These are phyloP conservation scores for Rhinocladiella mackenziei DNA, from an alignment of 2,329 filamentous ascomycete species.

Conservation along the genomic window DNA sequence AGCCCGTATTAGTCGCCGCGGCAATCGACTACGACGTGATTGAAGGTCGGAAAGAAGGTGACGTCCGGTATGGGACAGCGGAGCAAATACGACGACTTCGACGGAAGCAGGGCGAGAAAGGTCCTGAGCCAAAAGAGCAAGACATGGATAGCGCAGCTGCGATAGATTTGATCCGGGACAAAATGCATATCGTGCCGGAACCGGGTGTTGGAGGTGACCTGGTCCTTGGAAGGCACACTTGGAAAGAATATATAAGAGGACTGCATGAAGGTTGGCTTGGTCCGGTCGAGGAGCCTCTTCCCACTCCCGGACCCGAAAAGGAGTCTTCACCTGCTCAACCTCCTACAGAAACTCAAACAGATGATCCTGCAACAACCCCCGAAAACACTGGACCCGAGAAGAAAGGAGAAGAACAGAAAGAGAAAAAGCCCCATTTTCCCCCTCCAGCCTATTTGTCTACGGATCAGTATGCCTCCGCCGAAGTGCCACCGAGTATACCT, in stretches of 20 bases:
- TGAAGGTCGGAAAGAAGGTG: slow-evolving; percentile 87
- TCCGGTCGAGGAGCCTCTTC: slow-evolving; percentile 62
- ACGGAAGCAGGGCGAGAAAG: slow-evolving; percentile 57
- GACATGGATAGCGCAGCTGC: slow-evolving; percentile 56
- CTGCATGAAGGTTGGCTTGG: slow-evolving; percentile 96
- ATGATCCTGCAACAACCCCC: slow-evolving; percentile 28
- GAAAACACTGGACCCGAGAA: slow-evolving; percentile 36
- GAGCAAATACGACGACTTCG: slow-evolving; percentile 72
- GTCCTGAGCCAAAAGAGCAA: slow-evolving; percentile 41
- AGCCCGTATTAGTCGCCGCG: slow-evolving; percentile 83
- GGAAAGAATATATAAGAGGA: slow-evolving; percentile 95
- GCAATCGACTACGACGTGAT: slow-evolving; percentile 95
- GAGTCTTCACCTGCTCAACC: slow-evolving; percentile 30
- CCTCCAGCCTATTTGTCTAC: slow-evolving; percentile 69
- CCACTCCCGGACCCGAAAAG: slow-evolving; percentile 25
- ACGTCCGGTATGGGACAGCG: slow-evolving; percentile 79
- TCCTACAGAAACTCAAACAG: slow-evolving; percentile 32
- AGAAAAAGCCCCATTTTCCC: slow-evolving; percentile 54
- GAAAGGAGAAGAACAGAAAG: slow-evolving; percentile 48
- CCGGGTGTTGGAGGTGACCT: slow-evolving; percentile 76
- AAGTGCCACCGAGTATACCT: slow-evolving; percentile 64
- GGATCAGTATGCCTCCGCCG: slow-evolving; percentile 64
- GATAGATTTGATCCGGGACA: slow-evolving; percentile 60
- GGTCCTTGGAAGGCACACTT: slow-evolving; percentile 83
- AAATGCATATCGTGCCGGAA: slow-evolving; percentile 66